Evolutionary conservation across 305 asterid species (phyloP).

Genomic region (Coffea humblotiana): DNA sequence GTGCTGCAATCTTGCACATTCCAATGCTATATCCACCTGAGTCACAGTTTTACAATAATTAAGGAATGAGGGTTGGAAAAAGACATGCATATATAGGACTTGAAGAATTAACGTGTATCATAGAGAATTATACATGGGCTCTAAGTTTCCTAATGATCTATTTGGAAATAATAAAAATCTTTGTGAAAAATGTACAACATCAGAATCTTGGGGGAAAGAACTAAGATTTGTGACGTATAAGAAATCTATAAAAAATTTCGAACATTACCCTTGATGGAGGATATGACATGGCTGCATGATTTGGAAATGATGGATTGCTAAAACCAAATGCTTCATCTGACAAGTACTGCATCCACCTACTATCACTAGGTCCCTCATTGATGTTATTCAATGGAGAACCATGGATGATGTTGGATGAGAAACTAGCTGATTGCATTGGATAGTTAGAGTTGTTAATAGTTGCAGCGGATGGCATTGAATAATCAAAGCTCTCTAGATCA

Average conservation of each 20-base stretch:
- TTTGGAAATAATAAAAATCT: too few species aligned
- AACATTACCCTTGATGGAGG: conserved; percentile 43
- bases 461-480: conserved; percentile 26
- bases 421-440: conserved; percentile 18
- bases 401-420: conserved; percentile 25
- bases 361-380: conserved; percentile 23
- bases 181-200: too few species aligned
- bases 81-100: not conserved
- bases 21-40: conserved; percentile 44
- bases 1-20: conserved; percentile 52
- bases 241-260: not conserved
- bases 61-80: not conserved
- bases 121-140: too few species aligned
- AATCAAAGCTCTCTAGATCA: conserved; percentile 41
- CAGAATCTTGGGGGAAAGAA: not conserved
- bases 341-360: conserved; percentile 48
- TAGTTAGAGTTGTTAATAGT: conserved; percentile 7
- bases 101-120: too few species aligned
- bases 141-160: too few species aligned
- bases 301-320: conserved; percentile 28
- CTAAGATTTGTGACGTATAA: not conserved
- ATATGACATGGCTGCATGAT: conserved; percentile 31
- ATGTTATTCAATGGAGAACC: conserved; percentile 27
- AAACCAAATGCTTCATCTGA: conserved; percentile 45
- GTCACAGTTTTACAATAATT: not conserved